Evolutionary conservation across 441 rosid genomes (phyloP).

Genomic region (Cnidoscolus chayamansa): DNA sequence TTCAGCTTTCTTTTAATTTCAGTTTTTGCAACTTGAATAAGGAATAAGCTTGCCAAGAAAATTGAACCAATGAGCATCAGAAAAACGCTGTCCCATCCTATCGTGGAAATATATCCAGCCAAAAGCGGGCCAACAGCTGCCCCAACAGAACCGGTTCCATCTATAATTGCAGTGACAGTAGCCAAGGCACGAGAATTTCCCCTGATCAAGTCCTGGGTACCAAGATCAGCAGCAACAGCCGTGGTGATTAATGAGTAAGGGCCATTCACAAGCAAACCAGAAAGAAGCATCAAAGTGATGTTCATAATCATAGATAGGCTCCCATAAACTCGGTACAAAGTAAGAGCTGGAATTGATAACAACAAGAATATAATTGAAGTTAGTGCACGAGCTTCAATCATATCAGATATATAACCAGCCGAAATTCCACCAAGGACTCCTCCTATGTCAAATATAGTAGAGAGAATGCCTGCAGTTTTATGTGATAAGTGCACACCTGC

Average conservation of each 20-base stretch:
- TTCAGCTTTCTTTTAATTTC: conserved; percentile 52
- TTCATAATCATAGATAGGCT: conserved; percentile 60
- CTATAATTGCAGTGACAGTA: conserved; percentile 80
- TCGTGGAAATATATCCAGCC: conserved; percentile 67
- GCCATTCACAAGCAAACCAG: conserved; percentile 81
- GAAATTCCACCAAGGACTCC: conserved; percentile 80
- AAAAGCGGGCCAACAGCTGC: conserved; percentile 43
- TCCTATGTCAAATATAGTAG: conserved; percentile 75
- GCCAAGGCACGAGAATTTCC: conserved; percentile 80
- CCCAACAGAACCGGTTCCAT: conserved; percentile 86
- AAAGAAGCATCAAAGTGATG: conserved; percentile 60
- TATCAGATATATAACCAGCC: conserved; percentile 75
- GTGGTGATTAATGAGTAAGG: conserved; percentile 81
- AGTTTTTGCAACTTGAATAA: conserved; percentile 54
- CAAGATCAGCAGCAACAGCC: conserved; percentile 92
- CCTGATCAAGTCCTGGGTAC: conserved; percentile 63
- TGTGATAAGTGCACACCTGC: conserved; percentile 79
- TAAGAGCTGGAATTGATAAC: conserved; percentile 72
- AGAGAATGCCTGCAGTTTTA: conserved; percentile 83
- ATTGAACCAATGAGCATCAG: conserved; percentile 61
- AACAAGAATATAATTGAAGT: conserved; percentile 66
- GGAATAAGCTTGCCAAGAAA: conserved; percentile 50
- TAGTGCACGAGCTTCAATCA: conserved; percentile 71
- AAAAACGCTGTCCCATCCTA: conserved; percentile 80
- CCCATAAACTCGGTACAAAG: conserved; percentile 61